Conservation (phyloP, 73 alveolate species). For the Uronychia binucleata region DNA sequence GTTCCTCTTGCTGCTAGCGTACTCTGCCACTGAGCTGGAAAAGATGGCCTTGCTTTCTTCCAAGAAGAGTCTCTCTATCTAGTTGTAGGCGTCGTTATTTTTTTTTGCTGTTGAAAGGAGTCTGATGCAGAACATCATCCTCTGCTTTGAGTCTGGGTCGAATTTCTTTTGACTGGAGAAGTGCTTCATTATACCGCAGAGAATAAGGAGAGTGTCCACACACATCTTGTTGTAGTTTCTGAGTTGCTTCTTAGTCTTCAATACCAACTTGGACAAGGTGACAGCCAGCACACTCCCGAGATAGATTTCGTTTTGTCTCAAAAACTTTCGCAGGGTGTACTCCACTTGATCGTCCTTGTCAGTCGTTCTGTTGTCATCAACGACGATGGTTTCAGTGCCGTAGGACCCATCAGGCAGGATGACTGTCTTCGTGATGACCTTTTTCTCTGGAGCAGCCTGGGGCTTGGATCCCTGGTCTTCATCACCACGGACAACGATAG, state of each 20-base stretch:
- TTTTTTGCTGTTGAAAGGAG: conserved; percentile 35
- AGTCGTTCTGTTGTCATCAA: conserved; percentile 63
- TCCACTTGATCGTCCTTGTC: conserved; percentile 45
- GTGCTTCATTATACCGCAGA: conserved; percentile 34
- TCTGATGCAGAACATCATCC: conserved; percentile 48
- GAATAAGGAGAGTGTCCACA: conserved; percentile 44
- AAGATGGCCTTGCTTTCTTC: conserved; percentile 39
- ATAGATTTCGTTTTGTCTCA: conserved; percentile 67
- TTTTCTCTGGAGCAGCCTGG: conserved; percentile 53
- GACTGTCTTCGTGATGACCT: conserved; percentile 87
- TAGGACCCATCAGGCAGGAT: conserved; percentile 93
- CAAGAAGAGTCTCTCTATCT: conserved; percentile 8
- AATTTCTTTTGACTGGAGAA: conserved; percentile 6
- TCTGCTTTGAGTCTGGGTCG: conserved; percentile 42
- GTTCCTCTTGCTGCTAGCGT: conserved; percentile 19
- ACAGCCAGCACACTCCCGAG: conserved; percentile 86
- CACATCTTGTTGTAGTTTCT: conserved; percentile 32
- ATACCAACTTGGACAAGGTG: conserved; percentile 77
- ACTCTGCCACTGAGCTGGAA: background rate
- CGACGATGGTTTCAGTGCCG: conserved; percentile 88
- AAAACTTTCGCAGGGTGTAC: conserved; percentile 56
- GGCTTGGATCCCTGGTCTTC: conserved; percentile 24
- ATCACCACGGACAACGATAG: conserved; percentile 18
- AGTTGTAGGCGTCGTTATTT: background rate
- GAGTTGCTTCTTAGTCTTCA: conserved; percentile 66